phyloP scores from a whole-genome alignment of 352 stramenopile genomes.

The Phytopythium helicoides region DNA sequence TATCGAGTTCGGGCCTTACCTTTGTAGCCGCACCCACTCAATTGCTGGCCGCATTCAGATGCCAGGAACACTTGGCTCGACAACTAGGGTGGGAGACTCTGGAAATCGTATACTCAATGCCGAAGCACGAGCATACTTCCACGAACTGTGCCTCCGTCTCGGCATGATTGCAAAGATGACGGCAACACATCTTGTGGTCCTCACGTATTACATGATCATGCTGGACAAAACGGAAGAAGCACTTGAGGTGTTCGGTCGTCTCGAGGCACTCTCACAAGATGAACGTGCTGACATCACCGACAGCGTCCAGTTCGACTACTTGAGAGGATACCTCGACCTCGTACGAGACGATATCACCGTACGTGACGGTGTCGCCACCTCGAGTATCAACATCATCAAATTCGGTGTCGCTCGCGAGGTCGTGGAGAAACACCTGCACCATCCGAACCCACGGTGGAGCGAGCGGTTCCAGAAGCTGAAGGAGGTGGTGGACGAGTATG shows the following conservation, averaged over 20 bases:
- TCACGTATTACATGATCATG: constrained; percentile 48
- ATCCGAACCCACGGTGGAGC: constrained; percentile 44
- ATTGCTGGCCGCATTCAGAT: constrained; percentile 20
- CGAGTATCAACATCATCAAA: constrained; percentile 2
- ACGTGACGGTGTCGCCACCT: no score
- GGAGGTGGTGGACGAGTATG: constrained; percentile 43
- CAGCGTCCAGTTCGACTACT: constrained; percentile 56
- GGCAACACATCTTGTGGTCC: constrained; percentile 35
- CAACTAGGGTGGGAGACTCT: no score
- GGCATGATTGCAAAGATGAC: constrained; percentile 21
- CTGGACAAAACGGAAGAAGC: constrained; percentile 38
- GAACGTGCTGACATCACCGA: constrained; percentile 10
- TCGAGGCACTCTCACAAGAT: constrained; percentile 8
- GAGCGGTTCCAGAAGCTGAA: constrained; percentile 38
- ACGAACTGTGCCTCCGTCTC: constrained; percentile 37
- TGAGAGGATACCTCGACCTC: constrained; percentile 61
- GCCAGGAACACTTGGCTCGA: constrained; percentile 6
- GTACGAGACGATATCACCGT: constrained; percentile 25
- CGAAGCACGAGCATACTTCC: constrained; percentile 36
- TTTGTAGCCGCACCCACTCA: constrained; percentile 36
- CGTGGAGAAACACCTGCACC: constrained; percentile 29
- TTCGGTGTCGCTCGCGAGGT: constrained; percentile 38
- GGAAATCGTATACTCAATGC: constrained; percentile 41
- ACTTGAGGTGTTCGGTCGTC: constrained; percentile 27
- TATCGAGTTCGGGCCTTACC: constrained; percentile 45